Conservation (phyloP, 164 flowering plant species). For the Dillenia suffruticosa region DNA sequence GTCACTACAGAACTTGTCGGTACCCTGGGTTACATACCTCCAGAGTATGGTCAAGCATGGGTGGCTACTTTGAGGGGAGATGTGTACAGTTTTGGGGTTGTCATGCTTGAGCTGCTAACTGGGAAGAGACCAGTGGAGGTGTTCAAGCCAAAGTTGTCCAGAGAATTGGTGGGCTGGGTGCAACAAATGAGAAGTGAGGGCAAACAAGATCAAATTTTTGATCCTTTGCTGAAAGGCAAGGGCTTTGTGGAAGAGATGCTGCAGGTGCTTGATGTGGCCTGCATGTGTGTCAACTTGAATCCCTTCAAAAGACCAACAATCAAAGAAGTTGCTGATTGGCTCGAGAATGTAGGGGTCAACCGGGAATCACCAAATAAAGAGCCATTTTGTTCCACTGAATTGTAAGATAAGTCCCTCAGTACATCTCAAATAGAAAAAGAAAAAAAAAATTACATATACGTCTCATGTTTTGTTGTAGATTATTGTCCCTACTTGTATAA, state of each 20-base stretch:
- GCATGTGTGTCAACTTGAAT: slow-evolving; percentile 51
- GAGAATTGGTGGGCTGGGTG: slow-evolving; percentile 63
- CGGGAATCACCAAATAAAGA: slow-evolving; percentile 21
- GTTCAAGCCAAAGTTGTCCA: slow-evolving; percentile 41
- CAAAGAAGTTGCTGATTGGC: slow-evolving; percentile 57
- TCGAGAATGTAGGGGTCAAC: slow-evolving; percentile 29
- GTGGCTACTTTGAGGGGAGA: slow-evolving; percentile 68
- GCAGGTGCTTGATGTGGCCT: slow-evolving; percentile 54
- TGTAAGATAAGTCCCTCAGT: no score
- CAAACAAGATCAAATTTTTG: slow-evolving; percentile 42
- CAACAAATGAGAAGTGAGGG: slow-evolving; percentile 48
- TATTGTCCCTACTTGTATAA: no score
- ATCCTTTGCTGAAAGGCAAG: slow-evolving; percentile 38
- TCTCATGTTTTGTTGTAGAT: no score
- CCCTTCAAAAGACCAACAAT: slow-evolving; percentile 61
- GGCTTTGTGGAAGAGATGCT: slow-evolving; percentile 56
- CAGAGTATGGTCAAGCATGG: slow-evolving; percentile 69
- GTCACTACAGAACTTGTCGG: slow-evolving; percentile 81
- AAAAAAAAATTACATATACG: no score
- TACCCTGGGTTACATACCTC: slow-evolving; percentile 77
- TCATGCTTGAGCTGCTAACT: slow-evolving; percentile 58
- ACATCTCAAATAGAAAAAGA: no score
- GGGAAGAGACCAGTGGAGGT: slow-evolving; percentile 60
- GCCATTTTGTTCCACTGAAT: no score
- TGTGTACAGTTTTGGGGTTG: slow-evolving; percentile 66